A percentile compares a stretch with the other conserved stretches of the same genome.
phyloP scores from a whole-genome alignment of 345 rosid genomes.

The Populus euphratica region DNA sequence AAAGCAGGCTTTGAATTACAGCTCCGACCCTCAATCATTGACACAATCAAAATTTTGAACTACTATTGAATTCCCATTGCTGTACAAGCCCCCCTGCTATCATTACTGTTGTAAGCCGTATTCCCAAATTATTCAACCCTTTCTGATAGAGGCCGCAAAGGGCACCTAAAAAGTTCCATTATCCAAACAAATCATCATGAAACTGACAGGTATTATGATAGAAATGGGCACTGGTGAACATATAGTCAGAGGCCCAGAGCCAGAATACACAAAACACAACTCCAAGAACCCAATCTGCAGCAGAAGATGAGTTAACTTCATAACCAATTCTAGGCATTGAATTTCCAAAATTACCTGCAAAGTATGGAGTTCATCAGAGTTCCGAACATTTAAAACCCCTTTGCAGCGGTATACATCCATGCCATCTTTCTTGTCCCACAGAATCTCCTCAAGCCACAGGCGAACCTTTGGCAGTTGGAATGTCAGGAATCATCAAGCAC shows the following conservation, averaged over 20 bases:
- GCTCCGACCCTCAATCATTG: neutral
- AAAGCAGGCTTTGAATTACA: neutral
- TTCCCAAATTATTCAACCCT: too few species aligned
- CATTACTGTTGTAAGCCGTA: neutral
- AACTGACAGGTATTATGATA: neutral
- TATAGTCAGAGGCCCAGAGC: neutral
- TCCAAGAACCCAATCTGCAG: neutral
- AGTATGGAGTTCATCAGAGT: slow-evolving; percentile 75
- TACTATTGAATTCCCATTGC: neutral
- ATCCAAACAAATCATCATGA: neutral
- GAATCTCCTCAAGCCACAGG: slow-evolving; percentile 85
- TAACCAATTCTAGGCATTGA: neutral
- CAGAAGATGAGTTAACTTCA: slow-evolving; percentile 10
- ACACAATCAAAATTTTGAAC: neutral
- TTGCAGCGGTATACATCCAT: slow-evolving; percentile 93
- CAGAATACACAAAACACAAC: neutral
- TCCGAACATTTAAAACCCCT: slow-evolving; percentile 61
- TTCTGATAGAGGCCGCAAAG: too few species aligned
- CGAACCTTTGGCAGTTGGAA: slow-evolving; percentile 45
- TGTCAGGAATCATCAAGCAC: neutral
- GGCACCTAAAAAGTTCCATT: neutral
- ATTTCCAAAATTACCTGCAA: slow-evolving; percentile 60
- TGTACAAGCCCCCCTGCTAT: neutral
- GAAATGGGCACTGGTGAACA: neutral
- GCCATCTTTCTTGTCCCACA: slow-evolving; percentile 77